Base-by-base conservation (phyloP, 202 grass and related monocot genomes). In the Hordeum pubiflorum region DNA sequence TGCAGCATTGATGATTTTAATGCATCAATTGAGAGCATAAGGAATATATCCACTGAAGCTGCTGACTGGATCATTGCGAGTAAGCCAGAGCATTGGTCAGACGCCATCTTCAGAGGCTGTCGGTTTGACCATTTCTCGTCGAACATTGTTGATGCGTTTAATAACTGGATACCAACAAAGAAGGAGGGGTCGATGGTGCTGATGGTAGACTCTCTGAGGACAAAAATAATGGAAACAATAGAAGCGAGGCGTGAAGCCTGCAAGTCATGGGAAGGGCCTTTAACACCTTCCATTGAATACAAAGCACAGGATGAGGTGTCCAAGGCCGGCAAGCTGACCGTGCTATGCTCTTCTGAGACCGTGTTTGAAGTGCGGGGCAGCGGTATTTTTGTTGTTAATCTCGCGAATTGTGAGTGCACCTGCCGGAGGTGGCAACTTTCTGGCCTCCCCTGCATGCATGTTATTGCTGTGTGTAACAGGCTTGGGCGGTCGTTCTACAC, bases 21-120 rank as follows among this genome's bases (percentile, higher is more conserved):
- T 48, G 63, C 85, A 54, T 98, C 95, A 33, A 91, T 94, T 83
- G 92, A 98, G 62, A 93, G 86, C 87, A 93, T 98, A 84, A 94
- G 92, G 43, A 98, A 89, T 67, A 78, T 94, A 89, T 98, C 95
- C 33, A 74, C 81, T 79, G 92, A 98, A 89, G 92, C 92, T 82
- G 92, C 90, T 48, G 92, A 98, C 1, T 94, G 95, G 95, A 86
- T 94, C 72, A 89, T 98, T 86, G 84, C 84, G 71, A 98, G 90
- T 75, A 98, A 98, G 64, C 95, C 95, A 43, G 95, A 94, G 57
- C 89, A 98, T 80, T 98, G 95, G 95, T 98, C 95, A 13, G 95
- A 98, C 78, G 92, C 95, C 70, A 86, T 94, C 83, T 98, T 94
- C 83, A 85, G 77, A 83, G 95, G 95, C 26, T 92, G 82, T 37